These are phyloP conservation scores for Penicillium sp. DNA, from an alignment of 2,329 filamentous ascomycete genomes.

Conservation along the genomic window DNA sequence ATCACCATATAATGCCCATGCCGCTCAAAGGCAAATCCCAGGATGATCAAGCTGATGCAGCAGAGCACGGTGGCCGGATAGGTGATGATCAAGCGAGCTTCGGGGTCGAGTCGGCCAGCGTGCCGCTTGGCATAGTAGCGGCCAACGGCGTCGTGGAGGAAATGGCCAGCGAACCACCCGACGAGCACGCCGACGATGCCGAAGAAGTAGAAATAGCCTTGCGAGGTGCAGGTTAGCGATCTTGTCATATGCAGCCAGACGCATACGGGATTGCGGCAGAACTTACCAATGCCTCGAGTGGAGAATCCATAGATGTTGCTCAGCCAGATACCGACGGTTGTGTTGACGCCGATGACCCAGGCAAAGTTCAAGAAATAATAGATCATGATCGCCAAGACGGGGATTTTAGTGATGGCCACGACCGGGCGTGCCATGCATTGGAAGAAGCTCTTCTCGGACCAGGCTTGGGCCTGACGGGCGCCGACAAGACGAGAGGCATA, in stretches of 20 bases:
- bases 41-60: slow-evolving; percentile 32
- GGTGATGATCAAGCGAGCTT: slow-evolving; percentile 52
- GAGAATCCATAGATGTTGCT: slow-evolving; percentile 50
- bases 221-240: background rate
- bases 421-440: slow-evolving; percentile 43
- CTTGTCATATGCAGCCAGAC: too few species aligned
- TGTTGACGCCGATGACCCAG: slow-evolving; percentile 54
- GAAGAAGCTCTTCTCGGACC: slow-evolving; percentile 37
- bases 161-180: slow-evolving; percentile 51
- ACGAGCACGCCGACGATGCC: slow-evolving; percentile 53
- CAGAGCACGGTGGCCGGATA: slow-evolving; percentile 36
- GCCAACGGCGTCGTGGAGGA: slow-evolving; percentile 52
- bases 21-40: slow-evolving; percentile 50
- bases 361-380: slow-evolving; percentile 41
- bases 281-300: slow-evolving; percentile 47
- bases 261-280: too few species aligned
- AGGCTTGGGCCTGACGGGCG: slow-evolving; percentile 26
- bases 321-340: slow-evolving; percentile 52
- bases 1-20: slow-evolving; percentile 51
- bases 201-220: slow-evolving; percentile 54
- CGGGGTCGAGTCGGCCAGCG: slow-evolving; percentile 54
- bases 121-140: slow-evolving; percentile 47
- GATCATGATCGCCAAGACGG: slow-evolving; percentile 29
- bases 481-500: slow-evolving; percentile 22
- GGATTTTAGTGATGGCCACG: slow-evolving; percentile 37